Base-by-base conservation (phyloP, 768 basidiomycete genomes). In the Tricholoma furcatifolium region DNA sequence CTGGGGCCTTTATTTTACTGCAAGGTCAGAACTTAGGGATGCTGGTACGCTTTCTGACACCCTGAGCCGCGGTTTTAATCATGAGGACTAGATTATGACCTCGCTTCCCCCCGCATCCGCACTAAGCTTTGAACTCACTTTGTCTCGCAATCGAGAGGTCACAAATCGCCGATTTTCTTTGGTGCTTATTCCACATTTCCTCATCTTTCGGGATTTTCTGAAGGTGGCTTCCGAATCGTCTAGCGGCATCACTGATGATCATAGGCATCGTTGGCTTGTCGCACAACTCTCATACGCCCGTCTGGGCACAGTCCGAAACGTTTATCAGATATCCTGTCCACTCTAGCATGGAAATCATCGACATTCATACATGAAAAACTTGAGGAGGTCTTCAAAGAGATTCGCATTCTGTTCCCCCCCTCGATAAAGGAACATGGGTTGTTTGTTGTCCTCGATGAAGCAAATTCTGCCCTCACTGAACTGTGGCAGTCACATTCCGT, bases 1-100 rank as follows among this genome's bases (percentile, higher is more conserved):
- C 15, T 55, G 54, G 49, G 49, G 54, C 17, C 14, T 51, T 17
- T 55, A 55, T 51, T 32, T 51, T 4, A 51, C 41, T 6, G 18
- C 18, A 17, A 21, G 35, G 15, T n/a, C 27, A 36, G 43, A 52
- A 15, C 8, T n/a, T 4, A 6, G 2, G 6, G 51, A 52, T 14
- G 27, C 38, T 12, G 3, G n/a, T 2, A 5, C 51, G 6, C 35
- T 52, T 34, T 6, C n/a, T n/a, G n/a, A n/a, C n/a, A n/a, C n/a
- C n/a, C 18, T 11, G 1, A 36, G 11, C n/a, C n/a, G n/a, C n/a
- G 20, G 23, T 8, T 32, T 51, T 20, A 6, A 0, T 6, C 4
- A 17, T 11, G 50, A 43, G 21, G 6, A 27, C 4, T 6, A 32
- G 17, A 3, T 39, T 7, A 20, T 40, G 7, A 6, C 5, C 10